Base-by-base conservation (phyloP, 129 eudicot species). In the Tanacetum coccineum region DNA sequence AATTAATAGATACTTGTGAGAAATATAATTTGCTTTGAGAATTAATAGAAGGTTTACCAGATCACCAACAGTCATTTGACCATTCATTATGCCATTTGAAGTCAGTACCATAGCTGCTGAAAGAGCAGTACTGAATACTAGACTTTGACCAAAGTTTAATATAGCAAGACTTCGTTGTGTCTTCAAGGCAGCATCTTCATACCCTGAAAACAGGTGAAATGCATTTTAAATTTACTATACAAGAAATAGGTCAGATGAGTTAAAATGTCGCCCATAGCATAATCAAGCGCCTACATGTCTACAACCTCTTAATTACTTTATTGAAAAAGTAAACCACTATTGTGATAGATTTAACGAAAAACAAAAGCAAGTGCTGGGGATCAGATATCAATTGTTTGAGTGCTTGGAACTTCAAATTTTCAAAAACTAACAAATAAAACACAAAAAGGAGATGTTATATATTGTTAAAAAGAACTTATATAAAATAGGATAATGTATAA, bases 161-260 rank as follows among this genome's bases (percentile, higher is more conserved):
- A 56, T 65, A 66, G 99, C 99, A 75, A 93, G 96, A 82, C 99
- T 93, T 13, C 89, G 86, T 74, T 93, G 99, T 66, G 99, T 93
- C 84, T 89, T 81, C 64, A 93, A 68, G 42, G 99, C 99, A 76
- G 99, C 99, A 77, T 86, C 90, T 75, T 89, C 99, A 75, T 89
- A 93, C 70, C 84, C 99, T 93, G 87, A 54, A 36, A 7, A 36
- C 0, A 36, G 64, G 79, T 17, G n/a, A 61, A 48, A 50, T 8
- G 22, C 25, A 36, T 19, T 6, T 9, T 6, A 61, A 71, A 50
- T 3, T 67, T 32, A 44, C 51, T 2, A 13, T 32, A 13, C 20
- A 42, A 45, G 44, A 28, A 44, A 32, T 15, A 8, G 62, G 15
- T 25, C 42, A 36, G 42, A 36, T 7, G 42, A 9, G 42, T 36